phyloP scores from a whole-genome alignment of 805 yeast genomes.

The Lipomyces kockii region DNA sequence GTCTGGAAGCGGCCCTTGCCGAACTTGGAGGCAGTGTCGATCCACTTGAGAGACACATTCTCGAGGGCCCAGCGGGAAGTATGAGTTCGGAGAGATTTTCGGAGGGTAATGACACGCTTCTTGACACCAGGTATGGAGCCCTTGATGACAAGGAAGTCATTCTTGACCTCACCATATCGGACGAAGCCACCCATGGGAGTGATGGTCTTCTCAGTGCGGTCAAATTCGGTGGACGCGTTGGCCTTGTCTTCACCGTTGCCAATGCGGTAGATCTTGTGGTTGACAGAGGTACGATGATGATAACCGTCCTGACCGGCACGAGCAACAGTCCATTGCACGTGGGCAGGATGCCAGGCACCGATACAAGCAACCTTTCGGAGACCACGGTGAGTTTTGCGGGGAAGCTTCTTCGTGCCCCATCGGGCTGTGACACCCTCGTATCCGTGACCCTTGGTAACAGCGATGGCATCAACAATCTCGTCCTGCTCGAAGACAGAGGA shows the following conservation, averaged over 20 bases:
- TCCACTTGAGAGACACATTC: conserved; percentile 97
- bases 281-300: conserved; percentile 99
- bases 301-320: conserved; percentile 99
- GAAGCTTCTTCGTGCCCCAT: conserved; percentile 99
- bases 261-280: conserved; percentile 99
- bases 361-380: conserved; percentile 99
- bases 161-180: conserved; percentile 96
- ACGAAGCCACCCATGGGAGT: conserved; percentile 99
- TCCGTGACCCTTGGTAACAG: conserved; percentile 99
- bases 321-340: conserved; percentile 99
- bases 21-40: conserved; percentile 99
- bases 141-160: conserved; percentile 96
- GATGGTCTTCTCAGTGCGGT: conserved; percentile 99
- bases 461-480: conserved; percentile 98
- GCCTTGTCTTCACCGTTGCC: conserved; percentile 96
- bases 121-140: conserved; percentile 99
- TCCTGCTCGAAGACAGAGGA: conserved; percentile 97
- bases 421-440: conserved; percentile 99
- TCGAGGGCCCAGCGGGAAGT: conserved; percentile 97
- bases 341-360: conserved; percentile 99
- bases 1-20: conserved; percentile 99
- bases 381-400: conserved; percentile 99
- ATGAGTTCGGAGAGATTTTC: conserved; percentile 98
- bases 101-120: conserved; percentile 98
- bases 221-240: conserved; percentile 94